Conservation (phyloP, 371 early-diverging fungal genomes). For the Mortierella sp. region DNA sequence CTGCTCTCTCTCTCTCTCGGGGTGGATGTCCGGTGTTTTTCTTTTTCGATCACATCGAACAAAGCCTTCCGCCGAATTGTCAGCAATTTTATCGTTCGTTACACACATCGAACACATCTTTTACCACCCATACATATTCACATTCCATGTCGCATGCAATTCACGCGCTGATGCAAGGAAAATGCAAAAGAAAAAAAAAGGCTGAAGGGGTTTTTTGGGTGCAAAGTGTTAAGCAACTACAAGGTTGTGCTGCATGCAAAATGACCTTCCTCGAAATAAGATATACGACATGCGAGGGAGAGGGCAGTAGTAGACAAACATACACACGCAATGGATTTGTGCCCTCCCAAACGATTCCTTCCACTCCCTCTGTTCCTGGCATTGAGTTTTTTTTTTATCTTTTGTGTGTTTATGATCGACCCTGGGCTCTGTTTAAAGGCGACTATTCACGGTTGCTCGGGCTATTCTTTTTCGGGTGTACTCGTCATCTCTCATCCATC, state of each 20-base stretch:
- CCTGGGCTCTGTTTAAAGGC: neutral
- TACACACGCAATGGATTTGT: too few species aligned
- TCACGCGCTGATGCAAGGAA: neutral
- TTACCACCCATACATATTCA: neutral
- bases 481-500: neutral
- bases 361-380: too few species aligned
- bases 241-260: too few species aligned
- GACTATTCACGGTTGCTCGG: neutral
- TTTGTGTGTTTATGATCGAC: neutral
- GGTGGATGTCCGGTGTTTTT: neutral
- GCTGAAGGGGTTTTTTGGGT: too few species aligned
- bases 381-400: neutral
- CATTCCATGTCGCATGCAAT: neutral
- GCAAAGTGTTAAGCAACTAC: too few species aligned
- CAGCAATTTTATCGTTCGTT: neutral
- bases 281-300: too few species aligned
- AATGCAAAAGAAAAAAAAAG: too few species aligned
- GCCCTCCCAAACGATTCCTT: too few species aligned
- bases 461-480: neutral
- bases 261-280: too few species aligned
- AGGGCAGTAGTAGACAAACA: too few species aligned
- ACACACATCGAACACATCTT: neutral
- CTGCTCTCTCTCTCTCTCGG: neutral
- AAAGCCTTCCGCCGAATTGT: neutral
- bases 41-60: neutral